These are phyloP conservation scores for Umbelopsis sp. DNA, from an alignment of 192 early-diverging fungal genomes.

Conservation along the genomic window DNA sequence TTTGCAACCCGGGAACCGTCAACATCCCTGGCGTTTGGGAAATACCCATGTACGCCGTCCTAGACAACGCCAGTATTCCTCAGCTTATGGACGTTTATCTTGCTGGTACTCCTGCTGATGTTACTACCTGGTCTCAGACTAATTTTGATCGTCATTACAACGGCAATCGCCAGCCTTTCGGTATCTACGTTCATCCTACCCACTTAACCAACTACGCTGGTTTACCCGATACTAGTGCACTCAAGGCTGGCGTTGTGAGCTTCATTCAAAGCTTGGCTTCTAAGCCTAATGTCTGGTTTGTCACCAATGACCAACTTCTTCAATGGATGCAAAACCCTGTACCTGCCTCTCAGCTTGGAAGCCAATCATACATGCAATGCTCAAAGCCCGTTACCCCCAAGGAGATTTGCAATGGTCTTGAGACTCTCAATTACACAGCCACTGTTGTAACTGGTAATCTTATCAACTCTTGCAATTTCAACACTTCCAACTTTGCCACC, in stretches of 20 bases:
- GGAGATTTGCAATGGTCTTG: constrained; percentile 75
- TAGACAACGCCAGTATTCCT: constrained; percentile 42
- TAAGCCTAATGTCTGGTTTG: constrained; percentile 71
- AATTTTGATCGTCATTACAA: constrained; percentile 60
- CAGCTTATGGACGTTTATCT: constrained; percentile 57
- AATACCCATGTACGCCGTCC: constrained; percentile 62
- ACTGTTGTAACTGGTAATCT: constrained; percentile 39
- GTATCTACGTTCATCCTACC: constrained; percentile 49
- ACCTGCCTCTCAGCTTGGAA: constrained; percentile 61
- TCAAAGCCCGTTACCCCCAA: constrained; percentile 53
- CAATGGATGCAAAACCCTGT: constrained; percentile 83
- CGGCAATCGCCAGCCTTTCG: constrained; percentile 55
- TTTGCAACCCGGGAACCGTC: constrained; percentile 43
- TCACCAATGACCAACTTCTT: constrained; percentile 68
- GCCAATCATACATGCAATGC: constrained; percentile 70
- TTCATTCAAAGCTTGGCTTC: constrained; percentile 57
- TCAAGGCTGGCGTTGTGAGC: constrained; percentile 33
- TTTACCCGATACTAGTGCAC: constrained; percentile 24
- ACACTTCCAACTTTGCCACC: constrained; percentile 47
- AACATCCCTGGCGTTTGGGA: constrained; percentile 64
- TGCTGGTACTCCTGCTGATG: constrained; percentile 35
- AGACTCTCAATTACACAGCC: constrained; percentile 38
- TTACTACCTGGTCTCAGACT: constrained; percentile 48
- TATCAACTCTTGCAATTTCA: constrained; percentile 51
- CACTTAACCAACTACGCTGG: constrained; percentile 43